A percentile compares a stretch with the other conserved stretches of the same genome.
These are phyloP conservation scores for Mucor plumbeus DNA, from an alignment of 371 early-diverging fungal genomes.

Conservation along the genomic window DNA sequence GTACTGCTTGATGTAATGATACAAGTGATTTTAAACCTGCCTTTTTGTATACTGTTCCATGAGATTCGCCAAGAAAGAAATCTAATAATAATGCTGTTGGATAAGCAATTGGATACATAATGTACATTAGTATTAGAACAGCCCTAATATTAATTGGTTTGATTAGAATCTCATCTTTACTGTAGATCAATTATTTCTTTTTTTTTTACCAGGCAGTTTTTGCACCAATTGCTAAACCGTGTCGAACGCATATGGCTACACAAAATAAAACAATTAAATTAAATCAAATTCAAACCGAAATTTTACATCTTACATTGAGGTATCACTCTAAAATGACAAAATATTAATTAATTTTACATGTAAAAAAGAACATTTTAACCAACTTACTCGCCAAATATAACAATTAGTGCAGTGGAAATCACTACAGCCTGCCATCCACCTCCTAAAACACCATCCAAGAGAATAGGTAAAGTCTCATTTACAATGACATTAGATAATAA, in stretches of 20 bases:
- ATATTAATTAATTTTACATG: constrained; percentile 31
- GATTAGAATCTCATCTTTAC: background rate
- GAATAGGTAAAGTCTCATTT: constrained; percentile 94
- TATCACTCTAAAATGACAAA: constrained; percentile 46
- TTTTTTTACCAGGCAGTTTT: constrained; percentile 58
- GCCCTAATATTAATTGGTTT: constrained; percentile 38
- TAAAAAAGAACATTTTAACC: constrained; percentile 20
- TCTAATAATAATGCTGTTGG: constrained; percentile 83
- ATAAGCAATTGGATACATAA: constrained; percentile 77
- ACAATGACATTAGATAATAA: constrained; percentile 90
- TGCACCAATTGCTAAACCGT: constrained; percentile 85
- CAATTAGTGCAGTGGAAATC: constrained; percentile 85
- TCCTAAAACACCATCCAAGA: constrained; percentile 78
- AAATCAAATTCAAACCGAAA: background rate
- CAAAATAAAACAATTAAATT: constrained; percentile 8
- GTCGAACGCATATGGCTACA: constrained; percentile 62
- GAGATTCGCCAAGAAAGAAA: constrained; percentile 77
- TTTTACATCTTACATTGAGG: constrained; percentile 35
- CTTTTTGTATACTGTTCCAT: constrained; percentile 81
- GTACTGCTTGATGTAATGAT: constrained; percentile 77
- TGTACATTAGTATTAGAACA: constrained; percentile 72
- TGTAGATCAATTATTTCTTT: background rate
- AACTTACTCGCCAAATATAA: constrained; percentile 91
- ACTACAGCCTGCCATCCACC: constrained; percentile 88
- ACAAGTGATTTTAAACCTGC: constrained; percentile 95